These are phyloP conservation scores for Thyridium curvatum DNA, from an alignment of 2,329 filamentous ascomycete species.

Conservation along the genomic window DNA sequence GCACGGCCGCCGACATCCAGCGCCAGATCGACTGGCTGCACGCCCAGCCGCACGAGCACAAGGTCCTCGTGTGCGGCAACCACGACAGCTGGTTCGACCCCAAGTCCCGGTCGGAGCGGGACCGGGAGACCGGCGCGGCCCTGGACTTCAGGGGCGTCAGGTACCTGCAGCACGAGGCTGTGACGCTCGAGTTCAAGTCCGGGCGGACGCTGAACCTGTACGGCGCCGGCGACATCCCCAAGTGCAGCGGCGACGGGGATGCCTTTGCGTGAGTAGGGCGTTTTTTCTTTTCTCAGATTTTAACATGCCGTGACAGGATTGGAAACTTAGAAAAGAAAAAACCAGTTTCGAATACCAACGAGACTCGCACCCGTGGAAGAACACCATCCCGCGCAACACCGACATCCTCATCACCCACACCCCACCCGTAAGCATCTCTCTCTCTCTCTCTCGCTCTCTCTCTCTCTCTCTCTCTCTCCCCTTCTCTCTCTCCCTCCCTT, in stretches of 20 bases:
- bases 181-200: constrained; percentile 56
- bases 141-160: constrained; percentile 63
- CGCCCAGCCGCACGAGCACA: constrained; percentile 67
- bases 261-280: constrained; percentile 53
- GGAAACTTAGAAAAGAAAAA: too few species aligned
- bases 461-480: not conserved
- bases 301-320: too few species aligned
- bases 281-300: constrained; percentile 5
- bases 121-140: constrained; percentile 35
- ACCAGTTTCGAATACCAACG: constrained; percentile 65
- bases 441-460: not conserved
- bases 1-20: constrained; percentile 69
- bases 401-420: constrained; percentile 80
- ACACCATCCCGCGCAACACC: constrained; percentile 62
- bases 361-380: constrained; percentile 62
- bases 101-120: constrained; percentile 48
- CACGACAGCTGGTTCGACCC: constrained; percentile 84
- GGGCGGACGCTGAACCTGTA: constrained; percentile 63
- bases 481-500: not conserved
- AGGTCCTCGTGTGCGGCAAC: constrained; percentile 80
- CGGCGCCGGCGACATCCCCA: constrained; percentile 75
- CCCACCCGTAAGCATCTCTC: constrained; percentile 51
- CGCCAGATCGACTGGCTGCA: constrained; percentile 78
- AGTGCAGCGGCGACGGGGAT: constrained; percentile 57
- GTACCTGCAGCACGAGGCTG: constrained; percentile 67